phyloP scores from a whole-genome alignment of 768 basidiomycete species.

The Tylopilus subfusipes region DNA sequence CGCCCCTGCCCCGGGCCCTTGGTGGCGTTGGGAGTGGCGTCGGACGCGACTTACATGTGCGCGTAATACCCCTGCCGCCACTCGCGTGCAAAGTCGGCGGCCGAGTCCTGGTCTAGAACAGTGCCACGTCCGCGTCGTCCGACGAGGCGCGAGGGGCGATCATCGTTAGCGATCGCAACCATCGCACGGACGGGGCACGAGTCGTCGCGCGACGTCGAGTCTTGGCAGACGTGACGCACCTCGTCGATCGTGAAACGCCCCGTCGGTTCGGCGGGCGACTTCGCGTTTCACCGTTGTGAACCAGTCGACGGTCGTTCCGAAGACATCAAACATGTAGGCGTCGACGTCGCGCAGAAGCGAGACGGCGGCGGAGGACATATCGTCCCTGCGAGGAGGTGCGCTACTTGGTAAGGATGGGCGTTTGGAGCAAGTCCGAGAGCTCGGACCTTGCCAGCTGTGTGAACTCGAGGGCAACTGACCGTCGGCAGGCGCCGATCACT shows the following conservation, averaged over 20 bases:
- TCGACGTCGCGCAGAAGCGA: slow-evolving; percentile 31
- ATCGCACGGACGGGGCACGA: background rate
- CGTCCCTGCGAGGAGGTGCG: too few relatives aligned
- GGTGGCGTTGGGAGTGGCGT: background rate
- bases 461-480: too few relatives aligned
- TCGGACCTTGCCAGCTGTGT: too few relatives aligned
- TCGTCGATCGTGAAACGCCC: slow-evolving; percentile 1
- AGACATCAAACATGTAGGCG: slow-evolving; percentile 46
- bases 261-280: slow-evolving; percentile 14
- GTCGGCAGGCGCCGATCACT: too few relatives aligned
- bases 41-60: slow-evolving; percentile 18
- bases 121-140: background rate
- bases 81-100: slow-evolving; percentile 45
- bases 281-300: slow-evolving; percentile 23
- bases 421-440: background rate
- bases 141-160: too few relatives aligned
- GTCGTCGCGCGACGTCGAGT: too few relatives aligned
- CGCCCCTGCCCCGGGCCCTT: background rate
- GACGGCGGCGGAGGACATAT: slow-evolving; percentile 1
- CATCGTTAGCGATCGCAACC: too few relatives aligned
- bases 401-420: background rate
- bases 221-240: slow-evolving; percentile 11
- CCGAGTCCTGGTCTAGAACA: slow-evolving; percentile 18
- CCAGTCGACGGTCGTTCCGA: slow-evolving; percentile 52
- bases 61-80: slow-evolving; percentile 52